Base-by-base conservation (phyloP, 345 rosid genomes). In the Moricandia arvensis region DNA sequence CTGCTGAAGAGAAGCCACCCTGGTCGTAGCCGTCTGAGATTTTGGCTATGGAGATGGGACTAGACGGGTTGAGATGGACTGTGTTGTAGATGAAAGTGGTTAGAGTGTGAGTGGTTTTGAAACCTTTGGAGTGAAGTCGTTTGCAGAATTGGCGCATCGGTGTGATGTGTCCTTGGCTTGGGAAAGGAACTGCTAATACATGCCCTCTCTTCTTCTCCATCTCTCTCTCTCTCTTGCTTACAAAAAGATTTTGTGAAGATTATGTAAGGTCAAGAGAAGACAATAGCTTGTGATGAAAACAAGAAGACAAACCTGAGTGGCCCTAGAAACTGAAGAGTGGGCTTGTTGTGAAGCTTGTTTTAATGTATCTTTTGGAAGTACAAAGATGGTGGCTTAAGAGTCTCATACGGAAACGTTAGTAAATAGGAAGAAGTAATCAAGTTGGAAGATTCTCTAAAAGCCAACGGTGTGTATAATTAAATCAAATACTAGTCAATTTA, bases 111-210 rank as follows among this genome's bases (percentile, higher is more conserved):
- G 90, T 83, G 58, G 87, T 66, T 45, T 77, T 76, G 27, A 85
- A 57, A 24, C 94, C 90, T 75, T 82, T 87, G 15, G 71, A 68
- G 67, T 59, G 80, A 30, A 89, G 70, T 17, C 87, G 80, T 59
- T 87, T 89, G 59, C 85, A 81, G 80, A 87, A 86, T 43, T 86
- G 87, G 73, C 79, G 82, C 34, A 85, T 69, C 3, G 92, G 92
- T 59, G 81, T 86, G 31, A 88, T 71, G 81, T 82, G 91, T 13
- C 91, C 89, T 65, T 84, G 89, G 16, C 33, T 31, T 12, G 87
- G 84, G 45, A 67, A 81, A 0, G 86, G 74, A 4, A 83, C 8
- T 18, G 86, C 82, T 58, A 85, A 43, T 0, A 80, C 76, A 68
- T 80, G 80, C 16, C 78, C 63, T 45, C 71, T 63, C 66, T 47